Percentiles rank a stretch among this genome's conserved stretches.
These are phyloP conservation scores for Podospora tetraspora DNA, from an alignment of 495 filamentous ascomycete species.

Conservation along the genomic window DNA sequence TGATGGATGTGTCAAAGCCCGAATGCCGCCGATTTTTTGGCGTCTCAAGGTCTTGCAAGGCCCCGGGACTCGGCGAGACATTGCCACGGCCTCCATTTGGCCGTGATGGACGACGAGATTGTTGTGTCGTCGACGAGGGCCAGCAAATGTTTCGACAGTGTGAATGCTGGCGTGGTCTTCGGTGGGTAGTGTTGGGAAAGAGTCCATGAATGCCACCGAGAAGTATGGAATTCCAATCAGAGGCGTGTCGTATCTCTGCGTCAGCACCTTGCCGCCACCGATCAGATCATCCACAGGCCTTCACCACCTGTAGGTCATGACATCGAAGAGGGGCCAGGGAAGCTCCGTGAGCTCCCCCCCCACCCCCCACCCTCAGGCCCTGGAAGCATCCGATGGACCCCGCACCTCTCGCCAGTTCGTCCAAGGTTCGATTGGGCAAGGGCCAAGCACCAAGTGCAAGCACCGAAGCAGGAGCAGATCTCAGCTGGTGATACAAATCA, in stretches of 20 bases:
- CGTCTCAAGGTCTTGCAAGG: neutral
- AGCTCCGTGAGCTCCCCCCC: neutral
- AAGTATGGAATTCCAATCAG: neutral
- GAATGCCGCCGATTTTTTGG: neutral
- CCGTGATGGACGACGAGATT: neutral
- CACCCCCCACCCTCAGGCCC: neutral
- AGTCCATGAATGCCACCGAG: neutral
- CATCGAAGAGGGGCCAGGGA: neutral
- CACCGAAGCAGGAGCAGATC: neutral
- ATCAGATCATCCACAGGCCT: neutral
- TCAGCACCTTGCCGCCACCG: neutral
- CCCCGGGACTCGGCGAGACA: neutral
- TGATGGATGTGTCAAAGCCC: neutral
- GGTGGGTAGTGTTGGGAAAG: too few species aligned
- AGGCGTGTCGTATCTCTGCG: neutral
- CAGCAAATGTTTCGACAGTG: too few species aligned
- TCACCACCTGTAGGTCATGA: neutral
- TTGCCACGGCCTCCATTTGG: neutral
- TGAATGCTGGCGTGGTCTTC: too few species aligned
- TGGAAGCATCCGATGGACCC: neutral
- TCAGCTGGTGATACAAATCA: constrained; percentile 3
- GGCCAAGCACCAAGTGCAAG: neutral
- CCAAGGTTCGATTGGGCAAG: neutral
- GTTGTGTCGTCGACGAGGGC: neutral
- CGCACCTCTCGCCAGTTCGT: neutral